These are phyloP conservation scores for Thielaviopsis ethacetica DNA, from an alignment of 2,329 filamentous ascomycete genomes.

Conservation along the genomic window DNA sequence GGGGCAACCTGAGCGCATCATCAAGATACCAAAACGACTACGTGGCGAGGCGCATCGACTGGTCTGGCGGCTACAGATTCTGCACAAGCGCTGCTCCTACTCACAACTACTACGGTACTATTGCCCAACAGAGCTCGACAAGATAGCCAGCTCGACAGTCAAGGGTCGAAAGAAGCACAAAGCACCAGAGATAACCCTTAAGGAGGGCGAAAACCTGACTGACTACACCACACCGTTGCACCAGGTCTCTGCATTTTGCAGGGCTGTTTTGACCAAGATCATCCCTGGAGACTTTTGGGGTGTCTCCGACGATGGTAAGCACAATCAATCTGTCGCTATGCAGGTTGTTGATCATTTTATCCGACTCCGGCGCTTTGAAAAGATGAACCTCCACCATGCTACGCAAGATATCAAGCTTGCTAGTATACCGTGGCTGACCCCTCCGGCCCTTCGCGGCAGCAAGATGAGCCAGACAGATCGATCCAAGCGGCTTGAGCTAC, in stretches of 20 bases:
- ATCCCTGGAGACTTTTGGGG: slow-evolving; percentile 70
- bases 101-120: slow-evolving; percentile 62
- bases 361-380: slow-evolving; percentile 64
- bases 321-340: slow-evolving; percentile 48
- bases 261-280: slow-evolving; percentile 53
- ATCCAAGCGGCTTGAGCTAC: slow-evolving; percentile 59
- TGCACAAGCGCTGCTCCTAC: slow-evolving; percentile 65
- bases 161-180: neutral
- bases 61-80: slow-evolving; percentile 49
- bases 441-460: slow-evolving; percentile 26
- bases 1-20: slow-evolving; percentile 5
- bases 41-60: slow-evolving; percentile 44
- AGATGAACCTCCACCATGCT: slow-evolving; percentile 60
- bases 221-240: slow-evolving; percentile 50
- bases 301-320: slow-evolving; percentile 26
- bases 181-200: slow-evolving; percentile 1
- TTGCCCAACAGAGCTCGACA: slow-evolving; percentile 37
- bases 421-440: slow-evolving; percentile 56
- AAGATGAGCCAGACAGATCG: slow-evolving; percentile 57
- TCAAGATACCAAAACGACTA: slow-evolving; percentile 46
- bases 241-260: slow-evolving; percentile 74
- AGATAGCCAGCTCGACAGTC: neutral
- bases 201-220: slow-evolving; percentile 30
- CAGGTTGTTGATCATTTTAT: slow-evolving; percentile 64
- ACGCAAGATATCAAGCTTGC: slow-evolving; percentile 50